Evolutionary conservation across 371 early-diverging fungal species (phyloP), one percentile per base, ranked within the genome.

Genomic region (Cokeromyces recurvatus): DNA sequence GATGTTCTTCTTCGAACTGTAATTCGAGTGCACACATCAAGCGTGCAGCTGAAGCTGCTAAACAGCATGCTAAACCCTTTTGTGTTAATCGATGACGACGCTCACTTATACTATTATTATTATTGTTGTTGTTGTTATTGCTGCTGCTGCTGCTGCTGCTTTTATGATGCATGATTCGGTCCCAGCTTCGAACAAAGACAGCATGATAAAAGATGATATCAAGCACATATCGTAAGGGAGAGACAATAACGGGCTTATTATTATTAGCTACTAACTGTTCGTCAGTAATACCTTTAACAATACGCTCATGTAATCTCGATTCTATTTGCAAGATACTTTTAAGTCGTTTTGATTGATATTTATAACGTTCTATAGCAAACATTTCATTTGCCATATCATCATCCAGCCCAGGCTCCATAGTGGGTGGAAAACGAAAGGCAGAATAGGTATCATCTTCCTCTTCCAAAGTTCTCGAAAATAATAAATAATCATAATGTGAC

Each of bases 371-470:
- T 32, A 40, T 39, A 5, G 31, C 7, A 11, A 48, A 39, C 2
- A 29, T 32, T 17, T 21, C 17, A 9, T 48, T 40, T 20, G 7
- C 39, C n/a, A 24, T 31, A n/a, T 22, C 17, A 22, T 40, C 40
- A 16, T 48, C 48, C 21, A 48, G 15, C 5, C 32, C 40, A n/a
- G 48, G 48, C 17, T 48, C 48, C 3, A 48, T 32, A 10, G 48
- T 39, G 3, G 48, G 48, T 4, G 48, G 40, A 23, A 48, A 48
- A n/a, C 16, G 3, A 16, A 16, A 12, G 2, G 29, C 25, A 12
- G 29, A 11, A 6, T 29, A 19, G 4, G 17, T 21, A 9, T 25
- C 12, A 17, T 11, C 20, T 16, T 7, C 22, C n/a, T n/a, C n/a
- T n/a, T n/a, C n/a, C n/a, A n/a, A n/a, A n/a, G n/a, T n/a, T n/a